Evolutionary conservation across 257 asterid species (phyloP).

Genomic region (Fraxinus cuspidata): DNA sequence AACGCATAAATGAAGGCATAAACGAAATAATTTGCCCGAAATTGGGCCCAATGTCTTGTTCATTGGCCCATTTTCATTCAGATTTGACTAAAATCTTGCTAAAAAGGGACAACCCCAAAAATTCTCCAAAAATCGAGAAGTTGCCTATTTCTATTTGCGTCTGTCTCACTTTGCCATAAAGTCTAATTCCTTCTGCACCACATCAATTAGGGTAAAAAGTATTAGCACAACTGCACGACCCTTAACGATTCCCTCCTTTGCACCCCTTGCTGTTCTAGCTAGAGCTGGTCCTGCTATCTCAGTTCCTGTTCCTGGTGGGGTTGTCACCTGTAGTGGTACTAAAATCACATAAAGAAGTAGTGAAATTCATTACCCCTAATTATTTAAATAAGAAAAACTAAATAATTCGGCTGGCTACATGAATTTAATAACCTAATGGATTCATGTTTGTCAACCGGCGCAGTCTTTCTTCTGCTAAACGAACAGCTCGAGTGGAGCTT

Average conservation of each 20-base stretch:
- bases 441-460: slow-evolving; percentile 55
- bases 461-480: slow-evolving; percentile 70
- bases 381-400: slow-evolving; percentile 6
- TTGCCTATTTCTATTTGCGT: no score
- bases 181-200: no score
- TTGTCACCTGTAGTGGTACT: slow-evolving; percentile 64
- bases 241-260: slow-evolving; percentile 68
- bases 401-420: slow-evolving; percentile 4
- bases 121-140: no score
- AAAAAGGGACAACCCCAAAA: no score
- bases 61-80: no score
- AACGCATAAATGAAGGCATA: no score
- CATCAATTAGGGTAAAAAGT: slow-evolving; percentile 55
- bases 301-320: slow-evolving; percentile 41
- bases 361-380: slow-evolving; percentile 37
- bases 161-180: no score
- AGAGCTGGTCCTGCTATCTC: slow-evolving; percentile 47
- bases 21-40: no score
- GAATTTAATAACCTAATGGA: slow-evolving; percentile 55
- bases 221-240: slow-evolving; percentile 62
- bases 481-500: slow-evolving; percentile 76
- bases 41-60: no score
- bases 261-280: slow-evolving; percentile 66
- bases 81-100: no score
- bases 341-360: slow-evolving; percentile 74